Base-by-base conservation (phyloP, 73 alveolate genomes). In the Stentor coeruleus region DNA sequence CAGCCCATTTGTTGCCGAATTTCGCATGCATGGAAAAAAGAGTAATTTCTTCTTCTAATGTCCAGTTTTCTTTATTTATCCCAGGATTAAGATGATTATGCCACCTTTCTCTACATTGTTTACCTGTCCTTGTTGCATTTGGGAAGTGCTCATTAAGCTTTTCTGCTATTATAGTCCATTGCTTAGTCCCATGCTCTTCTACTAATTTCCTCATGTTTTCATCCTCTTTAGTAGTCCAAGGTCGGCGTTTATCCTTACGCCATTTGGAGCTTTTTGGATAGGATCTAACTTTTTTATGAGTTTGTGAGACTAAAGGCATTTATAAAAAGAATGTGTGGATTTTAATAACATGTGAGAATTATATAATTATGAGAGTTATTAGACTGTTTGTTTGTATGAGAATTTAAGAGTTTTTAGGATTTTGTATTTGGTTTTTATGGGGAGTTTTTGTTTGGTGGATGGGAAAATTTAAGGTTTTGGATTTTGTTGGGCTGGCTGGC, bases 1-100 rank as follows among this genome's bases (percentile, higher is more conserved):
- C 97, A 38, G 92, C 91, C 98, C 98, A 94, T 81, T 94, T 94
- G 84, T 94, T 94, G 3, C 98, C 98, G 76, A 42, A 90, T 60
- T 82, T 86, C 59, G 81, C 59, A 83, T 94, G 97, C 42, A 90
- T 84, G 74, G 87, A 93, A 66, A 94, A 94, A 39, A 94, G 86
- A 55, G 87, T 59, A 81, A 86, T 77, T 82, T 94, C 98, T 89
- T 94, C 98, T 77, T 89, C 94, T 55, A 83, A 89, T 39, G 93
- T 89, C 82, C 93, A 90, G 59, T 86, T 85, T n/a, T 92, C 93
- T 58, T 93, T 94, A 60, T 89, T 91, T 35, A 94, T 92, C 14
- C 88, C 88, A 36, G 98, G 98, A 80, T 94, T 95, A 39, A 94
- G 81, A 81, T 94, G 97, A 74, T 94, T 94, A 84, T 94, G 97